A percentile compares a stretch with the other conserved stretches of the same genome.
Conservation (phyloP, 495 filamentous ascomycete genomes). For the Astrothelium subdiscretum region DNA sequence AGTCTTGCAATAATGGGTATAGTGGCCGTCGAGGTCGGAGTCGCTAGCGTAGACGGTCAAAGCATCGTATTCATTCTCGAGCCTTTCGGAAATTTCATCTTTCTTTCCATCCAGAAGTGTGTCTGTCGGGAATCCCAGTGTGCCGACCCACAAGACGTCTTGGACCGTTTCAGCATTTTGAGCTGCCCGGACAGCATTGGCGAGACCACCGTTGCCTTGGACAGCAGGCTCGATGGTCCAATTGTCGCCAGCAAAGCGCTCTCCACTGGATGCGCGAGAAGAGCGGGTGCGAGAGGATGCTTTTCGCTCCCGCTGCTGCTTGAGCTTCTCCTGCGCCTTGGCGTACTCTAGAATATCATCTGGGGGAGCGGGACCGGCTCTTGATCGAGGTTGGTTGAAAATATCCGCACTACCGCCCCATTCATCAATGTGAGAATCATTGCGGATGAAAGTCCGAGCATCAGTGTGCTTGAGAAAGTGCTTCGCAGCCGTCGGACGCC, state of each 20-base stretch:
- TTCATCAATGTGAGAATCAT: constrained; percentile 53
- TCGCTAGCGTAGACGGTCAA: constrained; percentile 74
- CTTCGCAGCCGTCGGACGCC: constrained; percentile 27
- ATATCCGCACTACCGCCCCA: constrained; percentile 50
- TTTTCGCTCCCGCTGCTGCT: constrained; percentile 19
- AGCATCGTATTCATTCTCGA: constrained; percentile 70
- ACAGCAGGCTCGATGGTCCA: constrained; percentile 80
- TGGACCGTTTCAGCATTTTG: constrained; percentile 48
- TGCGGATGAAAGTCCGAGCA: constrained; percentile 33
- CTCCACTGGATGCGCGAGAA: constrained; percentile 27
- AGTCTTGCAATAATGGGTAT: constrained; percentile 79
- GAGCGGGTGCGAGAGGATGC: constrained; percentile 15
- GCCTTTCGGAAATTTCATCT: constrained; percentile 62
- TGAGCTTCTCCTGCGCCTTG: constrained; percentile 31
- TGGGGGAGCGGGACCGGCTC: constrained; percentile 53
- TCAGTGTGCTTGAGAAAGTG: constrained; percentile 33
- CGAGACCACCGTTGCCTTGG: constrained; percentile 81
- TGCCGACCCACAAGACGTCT: constrained; percentile 78
- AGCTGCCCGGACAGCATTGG: constrained; percentile 73
- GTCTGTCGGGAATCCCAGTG: constrained; percentile 84
- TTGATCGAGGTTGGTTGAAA: constrained; percentile 64
- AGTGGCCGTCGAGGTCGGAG: constrained; percentile 83
- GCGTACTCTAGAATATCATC: constrained; percentile 59
- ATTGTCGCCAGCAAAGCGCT: constrained; percentile 53
- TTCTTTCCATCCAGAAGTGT: constrained; percentile 57